Percentiles rank a stretch among this genome's conserved stretches.
phyloP scores from a whole-genome alignment of 352 stramenopile genomes.

The Phytopythium litorale region DNA sequence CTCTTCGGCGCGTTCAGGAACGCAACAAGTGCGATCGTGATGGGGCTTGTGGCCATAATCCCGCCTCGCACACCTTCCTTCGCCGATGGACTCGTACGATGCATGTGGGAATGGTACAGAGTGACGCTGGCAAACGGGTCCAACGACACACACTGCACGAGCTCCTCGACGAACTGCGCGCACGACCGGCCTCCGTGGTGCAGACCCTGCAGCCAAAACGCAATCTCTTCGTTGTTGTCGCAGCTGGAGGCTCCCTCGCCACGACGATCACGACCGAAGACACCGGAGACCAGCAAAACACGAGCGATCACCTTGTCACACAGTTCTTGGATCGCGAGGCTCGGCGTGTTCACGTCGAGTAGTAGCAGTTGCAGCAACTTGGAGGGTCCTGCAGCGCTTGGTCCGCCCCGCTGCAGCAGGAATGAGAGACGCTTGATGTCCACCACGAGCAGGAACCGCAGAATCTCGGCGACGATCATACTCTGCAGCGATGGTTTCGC shows the following conservation, averaged over 20 bases:
- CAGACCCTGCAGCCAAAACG: slow-evolving; percentile 65
- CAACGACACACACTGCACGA: slow-evolving; percentile 35
- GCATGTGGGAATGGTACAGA: background rate
- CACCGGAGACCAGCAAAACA: slow-evolving; percentile 43
- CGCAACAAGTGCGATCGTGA: slow-evolving; percentile 42
- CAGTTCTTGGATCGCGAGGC: slow-evolving; percentile 32
- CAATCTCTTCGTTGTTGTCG: slow-evolving; percentile 39
- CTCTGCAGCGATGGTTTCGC: slow-evolving; percentile 26
- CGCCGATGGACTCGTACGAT: background rate
- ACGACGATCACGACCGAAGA: slow-evolving; percentile 34
- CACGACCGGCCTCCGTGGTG: slow-evolving; percentile 26
- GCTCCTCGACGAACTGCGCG: slow-evolving; percentile 39
- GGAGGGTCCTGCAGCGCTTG: slow-evolving; percentile 19
- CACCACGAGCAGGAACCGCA: slow-evolving; percentile 61
- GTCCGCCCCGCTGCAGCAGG: slow-evolving; percentile 25
- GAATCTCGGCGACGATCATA: slow-evolving; percentile 65
- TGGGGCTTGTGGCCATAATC: slow-evolving; percentile 29
- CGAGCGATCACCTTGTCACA: slow-evolving; percentile 45
- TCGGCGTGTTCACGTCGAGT: slow-evolving; percentile 43
- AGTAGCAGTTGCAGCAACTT: slow-evolving; percentile 70
- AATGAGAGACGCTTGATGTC: slow-evolving; percentile 56
- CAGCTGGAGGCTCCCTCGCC: background rate
- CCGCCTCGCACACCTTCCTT: background rate
- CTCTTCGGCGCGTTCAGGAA: slow-evolving; percentile 29
- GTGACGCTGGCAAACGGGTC: slow-evolving; percentile 32